A percentile compares a stretch with the other conserved stretches of the same genome.
Conservation (phyloP, 2,329 filamentous ascomycete genomes). For the Lecanicillium sp. region DNA sequence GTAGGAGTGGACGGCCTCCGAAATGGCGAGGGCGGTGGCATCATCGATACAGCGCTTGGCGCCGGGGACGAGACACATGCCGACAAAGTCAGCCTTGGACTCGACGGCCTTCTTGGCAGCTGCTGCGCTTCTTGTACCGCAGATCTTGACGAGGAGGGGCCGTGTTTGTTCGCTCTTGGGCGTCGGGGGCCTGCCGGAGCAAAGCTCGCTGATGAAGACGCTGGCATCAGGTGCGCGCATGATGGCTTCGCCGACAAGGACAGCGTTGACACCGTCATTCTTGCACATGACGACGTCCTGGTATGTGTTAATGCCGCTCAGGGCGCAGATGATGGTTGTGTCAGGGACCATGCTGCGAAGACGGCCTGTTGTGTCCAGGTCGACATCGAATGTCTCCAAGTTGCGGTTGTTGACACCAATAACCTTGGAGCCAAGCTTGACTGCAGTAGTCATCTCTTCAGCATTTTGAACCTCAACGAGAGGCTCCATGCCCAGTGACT, state of each 20-base stretch:
- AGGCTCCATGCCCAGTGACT: slow-evolving; percentile 91
- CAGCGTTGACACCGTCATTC: slow-evolving; percentile 82
- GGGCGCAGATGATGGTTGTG: slow-evolving; percentile 81
- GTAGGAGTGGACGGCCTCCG: slow-evolving; percentile 68
- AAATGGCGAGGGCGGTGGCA: slow-evolving; percentile 75
- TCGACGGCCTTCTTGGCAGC: slow-evolving; percentile 75
- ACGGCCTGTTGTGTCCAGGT: slow-evolving; percentile 84
- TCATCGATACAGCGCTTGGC: slow-evolving; percentile 73
- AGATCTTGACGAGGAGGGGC: slow-evolving; percentile 80
- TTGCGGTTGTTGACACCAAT: slow-evolving; percentile 98
- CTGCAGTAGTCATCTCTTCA: slow-evolving; percentile 85
- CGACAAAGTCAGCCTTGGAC: slow-evolving; percentile 84
- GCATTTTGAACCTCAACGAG: slow-evolving; percentile 93
- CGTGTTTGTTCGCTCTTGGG: slow-evolving; percentile 30
- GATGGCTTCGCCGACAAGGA: slow-evolving; percentile 90
- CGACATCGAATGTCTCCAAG: slow-evolving; percentile 92
- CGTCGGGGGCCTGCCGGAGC: slow-evolving; percentile 49
- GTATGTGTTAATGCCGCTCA: slow-evolving; percentile 87
- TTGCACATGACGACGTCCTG: slow-evolving; percentile 85
- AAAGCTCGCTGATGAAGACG: slow-evolving; percentile 76
- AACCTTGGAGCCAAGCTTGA: slow-evolving; percentile 79
- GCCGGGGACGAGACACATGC: slow-evolving; percentile 83
- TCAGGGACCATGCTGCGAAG: slow-evolving; percentile 81
- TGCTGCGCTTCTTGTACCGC: slow-evolving; percentile 78
- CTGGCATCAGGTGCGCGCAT: slow-evolving; percentile 85